Evolutionary conservation across 2,329 filamentous ascomycete genomes (phyloP), one percentile per base, ranked within the genome.

Genomic region (Phaeoacremonium minimum): DNA sequence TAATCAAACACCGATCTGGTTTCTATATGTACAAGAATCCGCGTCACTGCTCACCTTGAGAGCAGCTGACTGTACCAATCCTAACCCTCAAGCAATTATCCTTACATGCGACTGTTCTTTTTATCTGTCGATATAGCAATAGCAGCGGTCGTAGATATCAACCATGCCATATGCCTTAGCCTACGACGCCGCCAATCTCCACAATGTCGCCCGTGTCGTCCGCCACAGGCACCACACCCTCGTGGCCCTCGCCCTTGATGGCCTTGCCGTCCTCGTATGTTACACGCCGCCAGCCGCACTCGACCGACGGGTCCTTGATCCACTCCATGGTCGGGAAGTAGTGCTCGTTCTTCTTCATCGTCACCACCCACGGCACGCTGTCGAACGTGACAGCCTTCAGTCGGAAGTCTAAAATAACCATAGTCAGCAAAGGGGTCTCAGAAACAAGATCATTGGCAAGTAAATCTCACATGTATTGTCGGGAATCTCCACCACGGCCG

Each of bases 321-420:
- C 79, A 83, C 52, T 85, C 81, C 60, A 79, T 76, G 1, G 79
- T 84, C 1, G 81, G 80, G 61, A 85, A 85, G 60, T 98, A 98
- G 63, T 98, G 93, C 57, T 98, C 91, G 51, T 96, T 96, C 77
- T 97, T 97, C 80, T 98, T 98, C 87, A 98, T 95, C 7, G 93
- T 98, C 28, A 94, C 87, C n/a, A 98, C 89, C 89, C 93, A 98
- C 4, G 91, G 91, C 8, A 98, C 89, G 53, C 94, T 95, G 60
- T 98, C 93, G 55, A 98, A 98, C 0, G 93, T 97, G 60, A 97
- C 88, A n/a, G 93, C 88, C 60, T 91, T 90, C 36, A 98, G 73
- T 14, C 93, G 83, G 80, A 98, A 98, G 64, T 98, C 80, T 84
- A 39, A 18, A 2, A 12, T 19, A n/a, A 14, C n/a, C 26, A 9